Evolutionary conservation across 2,329 filamentous ascomycete genomes (phyloP).

Genomic region (Alternaria viburni): DNA sequence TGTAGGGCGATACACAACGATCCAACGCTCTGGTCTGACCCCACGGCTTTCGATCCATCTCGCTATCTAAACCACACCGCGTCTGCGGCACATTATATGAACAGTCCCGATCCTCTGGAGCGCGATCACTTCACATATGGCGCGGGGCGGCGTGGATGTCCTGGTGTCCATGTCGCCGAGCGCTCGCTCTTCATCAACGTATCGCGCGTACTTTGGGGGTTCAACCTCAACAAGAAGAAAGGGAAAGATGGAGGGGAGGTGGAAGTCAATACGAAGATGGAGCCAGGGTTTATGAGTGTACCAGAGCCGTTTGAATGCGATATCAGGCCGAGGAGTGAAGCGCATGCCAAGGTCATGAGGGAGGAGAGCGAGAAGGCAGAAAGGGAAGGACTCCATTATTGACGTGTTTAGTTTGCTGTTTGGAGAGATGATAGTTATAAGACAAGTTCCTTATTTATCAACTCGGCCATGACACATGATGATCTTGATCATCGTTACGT

Average conservation of each 20-base stretch:
- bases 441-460: no score
- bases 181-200: slow-evolving; percentile 47
- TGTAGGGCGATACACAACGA: slow-evolving; percentile 45
- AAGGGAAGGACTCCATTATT: slow-evolving; percentile 26
- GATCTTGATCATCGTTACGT: no score
- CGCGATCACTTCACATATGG: slow-evolving; percentile 48
- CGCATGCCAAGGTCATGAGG: slow-evolving; percentile 31
- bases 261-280: slow-evolving; percentile 36
- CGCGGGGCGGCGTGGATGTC: slow-evolving; percentile 44
- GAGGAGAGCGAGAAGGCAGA: slow-evolving; percentile 30
- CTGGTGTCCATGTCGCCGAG: slow-evolving; percentile 47
- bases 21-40: slow-evolving; percentile 31
- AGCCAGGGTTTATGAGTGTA: slow-evolving; percentile 40
- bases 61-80: slow-evolving; percentile 32
- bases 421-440: no score
- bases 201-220: slow-evolving; percentile 45
- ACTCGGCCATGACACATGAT: no score
- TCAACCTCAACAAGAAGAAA: slow-evolving; percentile 38
- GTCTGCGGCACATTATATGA: slow-evolving; percentile 42
- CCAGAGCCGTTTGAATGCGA: slow-evolving; percentile 40
- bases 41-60: slow-evolving; percentile 40
- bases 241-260: slow-evolving; percentile 30
- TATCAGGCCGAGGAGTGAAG: slow-evolving; percentile 34
- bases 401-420: neutral
- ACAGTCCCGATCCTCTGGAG: slow-evolving; percentile 34